Conservation (phyloP, 73 alveolate genomes). For the Paramecium pentaurelia region DNA sequence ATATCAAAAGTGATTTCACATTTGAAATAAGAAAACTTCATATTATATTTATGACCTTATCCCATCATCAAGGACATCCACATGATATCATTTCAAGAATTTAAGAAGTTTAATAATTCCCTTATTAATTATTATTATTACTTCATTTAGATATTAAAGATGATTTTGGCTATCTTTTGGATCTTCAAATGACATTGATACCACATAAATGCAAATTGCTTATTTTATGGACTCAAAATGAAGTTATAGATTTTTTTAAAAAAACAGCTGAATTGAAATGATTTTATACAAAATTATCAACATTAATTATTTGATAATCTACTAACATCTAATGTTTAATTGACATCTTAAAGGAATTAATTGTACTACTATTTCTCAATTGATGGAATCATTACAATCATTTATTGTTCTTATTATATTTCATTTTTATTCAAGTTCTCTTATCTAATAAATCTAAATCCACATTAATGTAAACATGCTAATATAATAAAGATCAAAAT, state of each 20-base stretch:
- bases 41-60: not conserved
- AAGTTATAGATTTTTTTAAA: not conserved
- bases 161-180: not conserved
- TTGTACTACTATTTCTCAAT: not conserved
- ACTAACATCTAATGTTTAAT: not conserved
- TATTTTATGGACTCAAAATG: not conserved
- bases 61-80: not conserved
- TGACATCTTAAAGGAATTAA: not conserved
- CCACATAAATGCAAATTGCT: not conserved
- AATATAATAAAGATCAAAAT: not conserved
- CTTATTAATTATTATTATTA: not conserved
- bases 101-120: not conserved
- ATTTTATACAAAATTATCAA: not conserved
- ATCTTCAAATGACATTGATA: not conserved
- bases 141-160: not conserved
- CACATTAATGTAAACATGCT: not conserved
- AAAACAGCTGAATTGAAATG: not conserved
- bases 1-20: not conserved
- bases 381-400: not conserved
- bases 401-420: not conserved
- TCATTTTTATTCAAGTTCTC: not conserved
- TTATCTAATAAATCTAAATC: not conserved
- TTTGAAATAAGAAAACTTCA: not conserved
- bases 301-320: not conserved
- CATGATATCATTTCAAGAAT: not conserved